These are phyloP conservation scores for Rhodotorula graminis DNA, from an alignment of 768 basidiomycete species.

Conservation along the genomic window DNA sequence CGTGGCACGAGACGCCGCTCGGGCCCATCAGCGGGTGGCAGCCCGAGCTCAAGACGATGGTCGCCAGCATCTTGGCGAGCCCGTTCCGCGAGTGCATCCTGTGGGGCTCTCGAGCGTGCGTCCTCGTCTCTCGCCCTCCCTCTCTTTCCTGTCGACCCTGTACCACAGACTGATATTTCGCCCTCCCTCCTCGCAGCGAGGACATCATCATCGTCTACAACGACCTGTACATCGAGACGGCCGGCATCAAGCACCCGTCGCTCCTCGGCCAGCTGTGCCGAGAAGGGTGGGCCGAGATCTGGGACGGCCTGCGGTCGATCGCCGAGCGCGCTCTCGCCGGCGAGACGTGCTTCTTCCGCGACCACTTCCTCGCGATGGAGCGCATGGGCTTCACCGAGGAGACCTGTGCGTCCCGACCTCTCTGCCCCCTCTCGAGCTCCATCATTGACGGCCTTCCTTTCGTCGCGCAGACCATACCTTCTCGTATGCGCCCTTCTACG, in stretches of 20 bases:
- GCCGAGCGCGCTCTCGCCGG: conserved; percentile 19
- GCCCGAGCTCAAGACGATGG: conserved; percentile 17
- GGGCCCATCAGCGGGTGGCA: conserved; percentile 25
- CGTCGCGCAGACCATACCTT: conserved; percentile 22
- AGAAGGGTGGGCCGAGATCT: conserved; percentile 34
- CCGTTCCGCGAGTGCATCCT: conserved; percentile 32
- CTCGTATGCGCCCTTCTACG: conserved; percentile 21
- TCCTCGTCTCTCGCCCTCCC: background rate
- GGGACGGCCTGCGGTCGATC: conserved; percentile 31
- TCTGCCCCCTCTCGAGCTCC: too few species aligned
- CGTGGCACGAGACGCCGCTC: conserved; percentile 19
- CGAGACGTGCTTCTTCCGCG: conserved; percentile 16
- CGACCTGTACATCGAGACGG: conserved; percentile 29
- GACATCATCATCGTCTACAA: background rate
- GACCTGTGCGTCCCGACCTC: conserved; percentile 13
- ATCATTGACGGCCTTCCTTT: too few species aligned
- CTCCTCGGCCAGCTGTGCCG: conserved; percentile 17
- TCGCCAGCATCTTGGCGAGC: conserved; percentile 21
- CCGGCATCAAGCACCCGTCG: conserved; percentile 26
- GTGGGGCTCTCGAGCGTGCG: conserved; percentile 10
- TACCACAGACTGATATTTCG: too few species aligned
- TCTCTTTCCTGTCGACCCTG: background rate
- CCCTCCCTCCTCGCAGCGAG: background rate
- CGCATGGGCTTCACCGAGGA: conserved; percentile 31
- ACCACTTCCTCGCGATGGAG: conserved; percentile 31